A percentile compares a stretch with the other conserved stretches of the same genome.
Evolutionary conservation across 225 moss, liverwort and hornwort species (phyloP).

Genomic region (Physcomitrellopsis africana): DNA sequence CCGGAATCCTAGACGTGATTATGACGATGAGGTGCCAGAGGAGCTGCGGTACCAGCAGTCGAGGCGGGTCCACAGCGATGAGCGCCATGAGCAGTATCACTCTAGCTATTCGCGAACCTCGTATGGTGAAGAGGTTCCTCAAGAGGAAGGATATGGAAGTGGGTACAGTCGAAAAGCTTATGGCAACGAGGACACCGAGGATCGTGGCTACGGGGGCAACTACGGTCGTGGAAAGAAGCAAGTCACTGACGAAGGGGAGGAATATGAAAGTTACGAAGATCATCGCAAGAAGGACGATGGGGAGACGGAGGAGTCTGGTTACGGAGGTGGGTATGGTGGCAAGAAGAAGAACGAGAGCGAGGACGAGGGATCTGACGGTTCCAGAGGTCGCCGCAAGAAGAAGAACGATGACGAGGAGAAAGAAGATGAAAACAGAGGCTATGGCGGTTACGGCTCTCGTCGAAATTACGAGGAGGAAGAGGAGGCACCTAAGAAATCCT

Average conservation of each 20-base stretch:
- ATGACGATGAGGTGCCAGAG: conserved; percentile 2
- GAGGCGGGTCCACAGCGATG: neutral
- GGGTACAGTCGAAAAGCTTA: conserved; percentile 23
- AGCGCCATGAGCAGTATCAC: neutral
- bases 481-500: conserved; percentile 27
- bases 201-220: neutral
- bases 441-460: conserved; percentile 39
- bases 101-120: conserved; percentile 15
- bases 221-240: neutral
- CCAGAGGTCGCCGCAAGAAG: neutral
- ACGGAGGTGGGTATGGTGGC: neutral
- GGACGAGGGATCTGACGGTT: neutral
- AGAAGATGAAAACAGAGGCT: neutral
- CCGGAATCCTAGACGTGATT: conserved; percentile 11
- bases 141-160: conserved; percentile 7
- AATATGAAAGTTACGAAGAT: neutral
- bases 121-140: conserved; percentile 22
- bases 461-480: conserved; percentile 41
- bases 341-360: neutral
- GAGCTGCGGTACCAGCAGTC: conserved; percentile 3
- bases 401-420: conserved; percentile 5
- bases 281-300: conserved; percentile 10
- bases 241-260: neutral
- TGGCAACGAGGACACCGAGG: neutral
- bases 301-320: neutral